Base-by-base conservation (phyloP, 805 yeast genomes). In the Candida loeiensis region DNA sequence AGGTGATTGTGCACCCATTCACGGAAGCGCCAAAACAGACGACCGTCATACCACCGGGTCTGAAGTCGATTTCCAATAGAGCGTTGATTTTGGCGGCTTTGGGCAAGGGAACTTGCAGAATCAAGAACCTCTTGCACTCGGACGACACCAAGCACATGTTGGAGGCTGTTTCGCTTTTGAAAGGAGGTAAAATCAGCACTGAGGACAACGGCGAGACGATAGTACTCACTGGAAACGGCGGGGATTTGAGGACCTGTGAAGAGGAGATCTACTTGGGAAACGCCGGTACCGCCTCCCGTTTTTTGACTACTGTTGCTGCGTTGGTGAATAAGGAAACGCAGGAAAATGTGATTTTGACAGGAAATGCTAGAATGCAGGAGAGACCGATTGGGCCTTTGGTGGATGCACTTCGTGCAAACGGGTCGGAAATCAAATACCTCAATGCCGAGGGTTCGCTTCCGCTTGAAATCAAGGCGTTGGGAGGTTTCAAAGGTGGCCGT, bases 231-330 rank as follows among this genome's bases (percentile, higher is more conserved):
- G 90, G 91, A 39, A 90, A 90, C 47, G 93, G 93, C 44, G 97
- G 97, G 42, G 66, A 79, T 21, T 62, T 87, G 46, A 53, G 69
- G 21, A 82, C 95, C 3, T 75, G 82, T 36, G 64, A 67, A 13
- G 78, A 80, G 38, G 84, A 80, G 46, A 69, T 93, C 42, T 93
- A 88, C 63, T 73, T 93, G 46, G 99, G 99, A 43, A 93, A 93
- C 57, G 98, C 99, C 1, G 99, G 99, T 49, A 93, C 99, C 32
- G 98, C 99, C 3, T 86, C 97, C 4, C 77, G 99, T 55, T 93
- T 93, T 61, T 74, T 93, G 56, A 86, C 97, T 2, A 79, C 96
- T 2, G 91, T 93, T 20, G 96, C 95, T 14, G 76, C 95, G n/a
- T 69, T 90, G 45, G 95, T 85, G 4, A 68, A 80, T 20, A 35